A percentile compares a stretch with the other conserved stretches of the same genome.
These are phyloP conservation scores for Rhodamnia rubescens DNA, from an alignment of 345 rosid species.

Conservation along the genomic window DNA sequence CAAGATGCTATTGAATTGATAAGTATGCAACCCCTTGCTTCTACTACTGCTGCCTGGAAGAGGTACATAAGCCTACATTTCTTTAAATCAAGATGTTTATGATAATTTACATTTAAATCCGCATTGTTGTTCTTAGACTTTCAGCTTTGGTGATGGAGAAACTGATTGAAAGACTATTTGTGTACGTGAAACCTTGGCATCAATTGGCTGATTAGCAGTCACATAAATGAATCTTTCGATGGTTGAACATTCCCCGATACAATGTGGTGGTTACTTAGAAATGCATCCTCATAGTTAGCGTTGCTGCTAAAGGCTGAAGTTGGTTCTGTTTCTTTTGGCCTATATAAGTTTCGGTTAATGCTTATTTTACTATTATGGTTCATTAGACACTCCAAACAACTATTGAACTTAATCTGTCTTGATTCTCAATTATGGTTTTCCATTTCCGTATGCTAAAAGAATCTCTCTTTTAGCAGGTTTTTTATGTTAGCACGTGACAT, in stretches of 20 bases:
- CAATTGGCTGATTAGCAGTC: neutral
- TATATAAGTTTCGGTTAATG: neutral
- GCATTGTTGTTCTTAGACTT: neutral
- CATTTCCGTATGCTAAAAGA: neutral
- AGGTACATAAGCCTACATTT: constrained; percentile 29
- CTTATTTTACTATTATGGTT: neutral
- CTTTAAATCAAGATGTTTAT: neutral
- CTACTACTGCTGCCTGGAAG: constrained; percentile 69
- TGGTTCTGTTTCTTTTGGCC: neutral
- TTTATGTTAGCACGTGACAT: neutral
- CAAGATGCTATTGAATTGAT: constrained; percentile 85
- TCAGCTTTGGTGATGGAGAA: neutral
- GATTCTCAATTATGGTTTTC: neutral
- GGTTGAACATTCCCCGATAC: neutral
- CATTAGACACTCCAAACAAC: neutral
- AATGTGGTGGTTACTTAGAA: neutral
- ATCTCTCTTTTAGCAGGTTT: neutral
- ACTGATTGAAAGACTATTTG: neutral
- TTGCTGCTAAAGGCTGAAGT: neutral
- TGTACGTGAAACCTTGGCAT: neutral
- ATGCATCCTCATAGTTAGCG: neutral
- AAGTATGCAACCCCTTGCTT: constrained; percentile 87
- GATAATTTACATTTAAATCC: neutral
- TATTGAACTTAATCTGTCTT: neutral
- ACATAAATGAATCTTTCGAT: neutral